Conservation (phyloP, 257 asterid species). For the Orobanche coerulescens region DNA sequence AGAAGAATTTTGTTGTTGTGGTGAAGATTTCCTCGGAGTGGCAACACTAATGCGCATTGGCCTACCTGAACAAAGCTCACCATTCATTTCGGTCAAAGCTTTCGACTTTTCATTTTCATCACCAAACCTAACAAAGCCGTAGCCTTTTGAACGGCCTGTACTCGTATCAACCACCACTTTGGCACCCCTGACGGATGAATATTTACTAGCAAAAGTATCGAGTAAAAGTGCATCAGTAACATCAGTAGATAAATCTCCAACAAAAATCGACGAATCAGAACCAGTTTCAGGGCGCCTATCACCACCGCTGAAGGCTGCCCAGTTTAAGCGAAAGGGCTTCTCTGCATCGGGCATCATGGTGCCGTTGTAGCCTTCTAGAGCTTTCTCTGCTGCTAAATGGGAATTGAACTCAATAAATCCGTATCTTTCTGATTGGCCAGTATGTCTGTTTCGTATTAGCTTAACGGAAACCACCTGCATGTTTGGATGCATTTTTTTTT, state of each 20-base stretch:
- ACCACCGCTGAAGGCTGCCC: conserved; percentile 79
- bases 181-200: conserved; percentile 77
- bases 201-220: conserved; percentile 65
- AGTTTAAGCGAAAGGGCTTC: conserved; percentile 72
- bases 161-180: conserved; percentile 77
- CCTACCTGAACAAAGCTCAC: conserved; percentile 67
- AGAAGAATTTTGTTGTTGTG: conserved; percentile 55
- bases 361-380: conserved; percentile 58
- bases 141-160: conserved; percentile 84
- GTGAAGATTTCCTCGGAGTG: conserved; percentile 68
- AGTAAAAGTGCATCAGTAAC: conserved; percentile 68
- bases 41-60: conserved; percentile 81
- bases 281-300: conserved; percentile 69
- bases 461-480: conserved; percentile 62
- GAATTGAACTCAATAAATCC: conserved; percentile 72
- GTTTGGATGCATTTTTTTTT: conserved; percentile 2
- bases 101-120: conserved; percentile 71
- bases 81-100: conserved; percentile 89
- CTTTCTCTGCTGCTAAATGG: conserved; percentile 68
- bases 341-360: conserved; percentile 68
- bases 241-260: conserved; percentile 82
- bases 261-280: conserved; percentile 71
- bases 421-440: conserved; percentile 81
- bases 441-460: conserved; percentile 76
- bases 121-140: conserved; percentile 84